A percentile compares a stretch with the other conserved stretches of the same genome.
These are phyloP conservation scores for Ophidiomyces ophidiicola DNA, from an alignment of 2,329 filamentous ascomycete genomes.

Conservation along the genomic window DNA sequence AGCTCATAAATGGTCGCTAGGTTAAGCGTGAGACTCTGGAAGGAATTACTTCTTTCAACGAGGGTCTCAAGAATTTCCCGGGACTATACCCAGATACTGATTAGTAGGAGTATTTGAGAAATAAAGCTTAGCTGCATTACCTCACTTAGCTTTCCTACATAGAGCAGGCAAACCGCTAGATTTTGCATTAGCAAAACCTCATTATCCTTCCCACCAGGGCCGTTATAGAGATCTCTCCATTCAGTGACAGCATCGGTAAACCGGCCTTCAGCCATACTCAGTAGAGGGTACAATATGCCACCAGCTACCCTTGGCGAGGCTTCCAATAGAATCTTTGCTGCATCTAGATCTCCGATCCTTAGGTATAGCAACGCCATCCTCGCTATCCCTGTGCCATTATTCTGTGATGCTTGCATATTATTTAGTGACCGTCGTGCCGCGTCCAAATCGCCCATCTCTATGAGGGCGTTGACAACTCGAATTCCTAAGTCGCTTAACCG, in stretches of 20 bases:
- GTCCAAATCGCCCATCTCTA: slow-evolving; percentile 67
- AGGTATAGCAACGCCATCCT: slow-evolving; percentile 57
- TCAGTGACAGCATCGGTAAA: slow-evolving; percentile 51
- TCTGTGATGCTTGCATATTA: slow-evolving; percentile 37
- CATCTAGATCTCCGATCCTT: slow-evolving; percentile 61
- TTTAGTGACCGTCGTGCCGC: slow-evolving; percentile 64
- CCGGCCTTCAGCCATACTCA: slow-evolving; percentile 65
- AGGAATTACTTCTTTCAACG: slow-evolving; percentile 51
- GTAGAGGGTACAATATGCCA: slow-evolving; percentile 45
- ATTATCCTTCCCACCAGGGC: slow-evolving; percentile 32
- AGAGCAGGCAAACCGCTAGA: slow-evolving; percentile 69
- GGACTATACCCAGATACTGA: slow-evolving; percentile 42
- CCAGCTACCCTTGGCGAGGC: slow-evolving; percentile 18
- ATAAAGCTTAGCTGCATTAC: slow-evolving; percentile 32
- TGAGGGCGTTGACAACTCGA: slow-evolving; percentile 42
- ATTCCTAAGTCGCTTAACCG: slow-evolving; percentile 64
- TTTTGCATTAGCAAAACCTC: slow-evolving; percentile 71
- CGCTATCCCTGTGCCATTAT: slow-evolving; percentile 25
- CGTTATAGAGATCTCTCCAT: slow-evolving; percentile 46
- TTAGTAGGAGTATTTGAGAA: slow-evolving; percentile 7
- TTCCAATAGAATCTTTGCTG: slow-evolving; percentile 47
- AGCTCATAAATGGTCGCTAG: slow-evolving; percentile 84
- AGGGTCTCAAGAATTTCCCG: slow-evolving; percentile 54
- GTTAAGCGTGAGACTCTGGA: slow-evolving; percentile 77
- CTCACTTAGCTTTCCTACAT: slow-evolving; percentile 63